These are phyloP conservation scores for Pythium sp. DNA, from an alignment of 352 stramenopile species.

Conservation along the genomic window DNA sequence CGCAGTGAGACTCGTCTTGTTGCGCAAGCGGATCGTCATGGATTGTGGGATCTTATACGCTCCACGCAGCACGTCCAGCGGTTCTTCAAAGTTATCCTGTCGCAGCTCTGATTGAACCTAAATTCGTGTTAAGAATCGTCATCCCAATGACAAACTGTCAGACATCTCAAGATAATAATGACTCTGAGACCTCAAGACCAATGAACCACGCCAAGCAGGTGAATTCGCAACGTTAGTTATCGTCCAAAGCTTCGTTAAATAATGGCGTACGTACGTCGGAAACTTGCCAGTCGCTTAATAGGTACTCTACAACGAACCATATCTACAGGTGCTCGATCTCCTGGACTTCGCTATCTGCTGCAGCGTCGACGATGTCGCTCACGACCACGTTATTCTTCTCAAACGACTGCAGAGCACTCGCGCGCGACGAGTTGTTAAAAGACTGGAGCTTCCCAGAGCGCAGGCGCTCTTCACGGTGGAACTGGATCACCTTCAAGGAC, in stretches of 20 bases:
- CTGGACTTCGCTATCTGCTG: not conserved
- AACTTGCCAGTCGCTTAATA: not conserved
- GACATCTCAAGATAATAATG: not conserved
- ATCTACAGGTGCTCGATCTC: slow-evolving; percentile 12
- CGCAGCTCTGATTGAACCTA: slow-evolving; percentile 70
- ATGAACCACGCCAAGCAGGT: not conserved
- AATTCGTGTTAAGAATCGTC: too few species aligned
- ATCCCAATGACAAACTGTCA: not conserved
- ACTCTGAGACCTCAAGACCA: not conserved
- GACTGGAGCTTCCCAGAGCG: slow-evolving; percentile 19
- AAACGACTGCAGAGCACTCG: slow-evolving; percentile 3
- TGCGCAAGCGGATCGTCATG: slow-evolving; percentile 43
- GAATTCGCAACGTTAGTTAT: not conserved
- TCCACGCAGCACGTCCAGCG: slow-evolving; percentile 85
- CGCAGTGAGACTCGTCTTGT: slow-evolving; percentile 46
- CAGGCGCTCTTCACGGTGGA: slow-evolving; percentile 23
- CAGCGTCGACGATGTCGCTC: slow-evolving; percentile 14
- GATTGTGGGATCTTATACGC: slow-evolving; percentile 69
- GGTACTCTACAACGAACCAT: not conserved
- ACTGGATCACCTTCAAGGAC: slow-evolving; percentile 43
- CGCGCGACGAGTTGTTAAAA: slow-evolving; percentile 2
- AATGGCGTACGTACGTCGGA: not conserved
- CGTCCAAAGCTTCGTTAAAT: not conserved
- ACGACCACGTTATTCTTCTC: slow-evolving; percentile 17
- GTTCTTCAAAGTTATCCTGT: slow-evolving; percentile 93